These are phyloP conservation scores for Clonostachys rosea DNA, from an alignment of 2,329 filamentous ascomycete species.

Conservation along the genomic window DNA sequence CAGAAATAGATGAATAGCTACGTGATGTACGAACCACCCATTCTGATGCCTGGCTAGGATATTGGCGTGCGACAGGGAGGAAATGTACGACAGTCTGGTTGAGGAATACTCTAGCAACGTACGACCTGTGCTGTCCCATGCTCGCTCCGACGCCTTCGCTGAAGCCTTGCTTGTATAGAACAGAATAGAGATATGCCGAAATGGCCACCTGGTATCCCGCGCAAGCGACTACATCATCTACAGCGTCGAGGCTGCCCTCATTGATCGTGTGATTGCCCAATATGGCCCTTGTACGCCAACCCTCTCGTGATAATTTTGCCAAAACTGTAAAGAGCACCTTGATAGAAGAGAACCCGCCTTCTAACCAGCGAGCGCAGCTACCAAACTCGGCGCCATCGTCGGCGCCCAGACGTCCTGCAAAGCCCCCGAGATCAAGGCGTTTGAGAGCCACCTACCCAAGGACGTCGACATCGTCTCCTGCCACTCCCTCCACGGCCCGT, in stretches of 20 bases:
- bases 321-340: neutral
- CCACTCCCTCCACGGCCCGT: constrained; percentile 93
- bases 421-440: constrained; percentile 89
- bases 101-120: constrained; percentile 84
- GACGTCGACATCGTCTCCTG: constrained; percentile 95
- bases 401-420: constrained; percentile 98
- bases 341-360: neutral
- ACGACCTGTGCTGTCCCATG: constrained; percentile 35
- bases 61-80: constrained; percentile 88
- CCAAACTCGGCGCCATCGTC: constrained; percentile 90
- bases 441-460: constrained; percentile 79
- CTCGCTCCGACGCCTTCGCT: constrained; percentile 43
- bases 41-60: constrained; percentile 52
- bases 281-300: constrained; percentile 78
- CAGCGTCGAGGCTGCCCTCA: constrained; percentile 90
- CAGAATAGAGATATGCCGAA: constrained; percentile 82
- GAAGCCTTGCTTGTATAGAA: constrained; percentile 51
- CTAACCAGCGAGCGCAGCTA: constrained; percentile 52
- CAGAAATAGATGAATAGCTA: neutral
- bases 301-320: constrained; percentile 2
- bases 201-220: constrained; percentile 93
- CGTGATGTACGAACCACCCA: too few species aligned
- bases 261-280: constrained; percentile 79
- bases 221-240: constrained; percentile 99
- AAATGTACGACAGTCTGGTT: constrained; percentile 77